Base-by-base conservation (phyloP, 2,329 filamentous ascomycete genomes). In the Arthrinium puccinioides region DNA sequence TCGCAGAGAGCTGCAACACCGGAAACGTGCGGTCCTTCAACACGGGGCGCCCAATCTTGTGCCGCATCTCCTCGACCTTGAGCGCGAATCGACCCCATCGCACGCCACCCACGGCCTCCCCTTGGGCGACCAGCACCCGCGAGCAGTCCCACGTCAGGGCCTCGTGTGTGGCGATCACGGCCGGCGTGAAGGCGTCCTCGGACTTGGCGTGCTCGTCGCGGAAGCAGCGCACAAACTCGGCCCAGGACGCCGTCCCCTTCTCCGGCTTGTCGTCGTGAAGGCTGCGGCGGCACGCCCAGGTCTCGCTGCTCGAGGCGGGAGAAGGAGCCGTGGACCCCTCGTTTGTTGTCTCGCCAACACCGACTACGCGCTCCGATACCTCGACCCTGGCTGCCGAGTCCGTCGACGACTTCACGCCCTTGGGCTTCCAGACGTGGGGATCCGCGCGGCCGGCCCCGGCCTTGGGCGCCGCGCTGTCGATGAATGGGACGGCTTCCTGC, bases 21-120 rank as follows among this genome's bases (percentile, higher is more conserved):
- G 79, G 70, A 47, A 87, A 88, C 3, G 75, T 71, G 34, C 84
- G 76, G 44, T 79, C 72, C 40, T 69, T 67, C 7, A 87, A 63
- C n/a, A 76, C 67, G 4, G 66, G 61, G 0, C 72, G 72, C 23
- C 63, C 60, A 36, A 87, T 67, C 31, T 66, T 65, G 55, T 87
- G 83, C 38, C 71, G 70, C 68, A 84, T 83, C 61, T 86, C 79
- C 44, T 73, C 70, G 16, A 84, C 61, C 47, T 53, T 50, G 14
- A 79, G 56, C 21, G 60, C 62, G 49, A 76, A 70, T 30, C 64
- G 54, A 1, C 50, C 58, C 72, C 73, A 79, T 16, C 39, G 52
- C 36, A 55, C 50, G 1, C 52, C 64, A 6, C 54, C 50, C 25
- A 34, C 58, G 14, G 57, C 50, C 7, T 21, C 31, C 20, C 14